Conservation (phyloP, 352 stramenopile species). For the Globisporangium recalcitrans region DNA sequence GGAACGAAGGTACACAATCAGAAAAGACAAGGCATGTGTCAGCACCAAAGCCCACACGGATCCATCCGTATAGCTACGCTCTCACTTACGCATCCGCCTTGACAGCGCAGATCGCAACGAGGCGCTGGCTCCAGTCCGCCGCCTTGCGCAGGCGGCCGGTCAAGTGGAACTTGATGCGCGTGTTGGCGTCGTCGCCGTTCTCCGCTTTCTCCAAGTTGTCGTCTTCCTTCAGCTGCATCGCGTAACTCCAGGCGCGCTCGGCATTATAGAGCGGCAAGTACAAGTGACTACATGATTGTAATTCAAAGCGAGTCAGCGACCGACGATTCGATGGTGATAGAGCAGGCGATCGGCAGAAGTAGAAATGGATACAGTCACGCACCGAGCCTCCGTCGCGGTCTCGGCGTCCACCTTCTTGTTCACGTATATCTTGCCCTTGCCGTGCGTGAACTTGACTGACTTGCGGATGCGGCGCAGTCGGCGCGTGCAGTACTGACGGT, state of each 20-base stretch:
- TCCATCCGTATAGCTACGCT: neutral
- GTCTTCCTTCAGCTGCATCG: conserved; percentile 89
- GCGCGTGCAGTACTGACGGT: conserved; percentile 88
- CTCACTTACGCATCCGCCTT: conserved; percentile 70
- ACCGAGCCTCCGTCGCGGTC: conserved; percentile 58
- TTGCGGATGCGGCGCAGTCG: conserved; percentile 85
- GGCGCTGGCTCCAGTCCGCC: conserved; percentile 79
- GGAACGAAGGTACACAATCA: neutral
- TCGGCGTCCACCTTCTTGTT: conserved; percentile 85
- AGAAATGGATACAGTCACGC: conserved; percentile 3
- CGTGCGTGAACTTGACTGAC: conserved; percentile 84
- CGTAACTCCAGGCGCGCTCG: conserved; percentile 88
- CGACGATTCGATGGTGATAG: neutral
- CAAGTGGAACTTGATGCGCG: conserved; percentile 88
- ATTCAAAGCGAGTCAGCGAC: neutral
- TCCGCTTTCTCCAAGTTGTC: conserved; percentile 85
- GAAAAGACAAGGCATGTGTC: neutral
- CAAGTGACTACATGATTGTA: conserved; percentile 36
- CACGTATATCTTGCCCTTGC: conserved; percentile 80
- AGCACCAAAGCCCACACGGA: neutral
- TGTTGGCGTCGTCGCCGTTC: conserved; percentile 80
- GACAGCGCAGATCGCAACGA: conserved; percentile 68
- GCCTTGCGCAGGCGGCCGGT: conserved; percentile 84
- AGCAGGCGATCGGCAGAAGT: neutral
- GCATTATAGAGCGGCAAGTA: conserved; percentile 89